Evolutionary conservation across 495 filamentous ascomycete genomes (phyloP).

Genomic region (Eremomyces bilateralis): DNA sequence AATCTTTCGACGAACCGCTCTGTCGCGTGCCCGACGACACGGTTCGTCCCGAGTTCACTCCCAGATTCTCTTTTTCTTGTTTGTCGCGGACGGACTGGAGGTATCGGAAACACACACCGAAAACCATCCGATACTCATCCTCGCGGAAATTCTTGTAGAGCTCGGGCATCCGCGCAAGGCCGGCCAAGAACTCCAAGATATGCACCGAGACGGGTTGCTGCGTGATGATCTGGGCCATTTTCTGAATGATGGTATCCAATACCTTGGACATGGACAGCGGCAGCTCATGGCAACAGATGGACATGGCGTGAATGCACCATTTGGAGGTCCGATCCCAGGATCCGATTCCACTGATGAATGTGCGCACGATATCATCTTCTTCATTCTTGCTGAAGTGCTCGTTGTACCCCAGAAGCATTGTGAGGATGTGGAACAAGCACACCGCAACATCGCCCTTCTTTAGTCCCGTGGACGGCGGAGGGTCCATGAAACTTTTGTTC

Average conservation of each 20-base stretch:
- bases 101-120: constrained; percentile 86
- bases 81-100: constrained; percentile 50
- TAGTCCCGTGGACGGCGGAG: constrained; percentile 47
- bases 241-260: constrained; percentile 62
- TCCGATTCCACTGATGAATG: constrained; percentile 62
- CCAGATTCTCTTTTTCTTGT: constrained; percentile 16
- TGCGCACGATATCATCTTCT: constrained; percentile 68
- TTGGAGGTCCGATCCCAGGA: constrained; percentile 72
- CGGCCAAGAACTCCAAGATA: constrained; percentile 78
- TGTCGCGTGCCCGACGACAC: constrained; percentile 15
- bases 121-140: constrained; percentile 75
- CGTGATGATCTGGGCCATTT: constrained; percentile 88
- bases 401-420: constrained; percentile 73
- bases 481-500: constrained; percentile 49
- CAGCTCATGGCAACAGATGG: constrained; percentile 83
- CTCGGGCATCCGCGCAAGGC: constrained; percentile 63
- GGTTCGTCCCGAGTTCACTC: constrained; percentile 1
- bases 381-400: constrained; percentile 63
- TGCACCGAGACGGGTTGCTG: constrained; percentile 78
- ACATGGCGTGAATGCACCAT: constrained; percentile 81
- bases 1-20: constrained; percentile 25
- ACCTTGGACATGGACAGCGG: constrained; percentile 63
- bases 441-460: constrained; percentile 76
- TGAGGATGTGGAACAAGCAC: constrained; percentile 66
- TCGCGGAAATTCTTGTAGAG: constrained; percentile 73